Evolutionary conservation across 306 rosid genomes (phyloP), one percentile per base, ranked within the genome.

Genomic region (Fragaria iinumae): DNA sequence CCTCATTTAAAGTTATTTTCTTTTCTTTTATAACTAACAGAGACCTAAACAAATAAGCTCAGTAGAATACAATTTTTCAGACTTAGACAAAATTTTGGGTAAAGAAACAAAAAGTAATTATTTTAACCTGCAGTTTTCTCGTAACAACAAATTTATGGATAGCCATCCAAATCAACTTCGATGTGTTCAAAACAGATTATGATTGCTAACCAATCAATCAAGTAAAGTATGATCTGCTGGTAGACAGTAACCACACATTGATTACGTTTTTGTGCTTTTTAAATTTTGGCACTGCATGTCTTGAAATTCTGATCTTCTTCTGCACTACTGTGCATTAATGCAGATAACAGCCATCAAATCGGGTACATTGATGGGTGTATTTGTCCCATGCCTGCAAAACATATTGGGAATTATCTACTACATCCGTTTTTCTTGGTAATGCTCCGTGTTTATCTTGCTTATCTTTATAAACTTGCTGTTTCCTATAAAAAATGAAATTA

Each of bases 301-400:
- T 17, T 18, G 14, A 11, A 23, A 43, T 25, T 65, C 68, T 85
- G 47, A 82, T 68, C 48, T 25, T 71, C 45, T 71, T 83, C 4
- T 83, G 64, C 78, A 78, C 64, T 52, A 39, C 73, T 45, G 41
- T 72, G 76, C 68, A 69, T 75, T 78, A 76, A 44, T 84, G 92
- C 97, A 96, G 99, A 71, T 89, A 79, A 73, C 80, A 59, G 85
- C 82, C 65, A 80, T 84, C 87, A 88, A 87, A 85, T 78, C 86
- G 75, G 99, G 99, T 71, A 96, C 99, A 45, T 1, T 96, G 96
- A 92, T 96, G 99, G 99, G 99, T 79, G 99, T 96, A 62, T 96
- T 96, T 86, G 82, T 96, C 81, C 99, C 99, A 2, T 96, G 98
- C 87, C 71, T 89, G 69, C 99, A 96, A 79, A 96, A 89, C 89